Evolutionary conservation across 768 basidiomycete species (phyloP), one percentile per base, ranked within the genome.

Genomic region (Tricholoma terreum): DNA sequence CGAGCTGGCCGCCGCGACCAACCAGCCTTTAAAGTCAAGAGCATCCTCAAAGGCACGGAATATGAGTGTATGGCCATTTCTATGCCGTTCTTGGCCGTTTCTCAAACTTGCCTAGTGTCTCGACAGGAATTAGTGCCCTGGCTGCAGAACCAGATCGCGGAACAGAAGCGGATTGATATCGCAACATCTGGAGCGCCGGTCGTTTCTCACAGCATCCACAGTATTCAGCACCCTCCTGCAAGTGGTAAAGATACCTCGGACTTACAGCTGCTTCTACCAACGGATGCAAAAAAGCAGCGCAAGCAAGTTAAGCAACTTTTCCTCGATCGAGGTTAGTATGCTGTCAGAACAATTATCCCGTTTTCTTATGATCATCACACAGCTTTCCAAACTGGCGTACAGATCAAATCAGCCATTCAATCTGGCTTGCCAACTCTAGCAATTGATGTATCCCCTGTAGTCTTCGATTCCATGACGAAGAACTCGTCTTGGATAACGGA

Each of bases 1-100:
- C 82, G 85, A 38, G 73, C 74, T 12, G 76, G 72, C 31, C 80
- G 82, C 17, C 74, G 83, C 42, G 86, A 87, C 58, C 83, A 86
- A 54, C 69, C 83, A 8, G 85, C 85, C 0, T 92, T 89, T 80
- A 91, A 87, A 65, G 84, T 92, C 48, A 92, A 91, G 75, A 92
- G 87, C 62, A 84, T 93, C 21, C 76, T 93, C 50, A 87, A 84
- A 67, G 86, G 87, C 21, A 86, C 85, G 0, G 91, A 92, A 67
- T 79, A 83, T 51, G 90, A 91, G 67, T 73, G 90, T 89, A 60
- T 58, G 83, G 30, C 8, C 65, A 11, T 6, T 27, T 6, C 24
- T 27, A 27, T 6, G 24, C 24, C 24, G 3, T 27, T 27, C 19
- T 54, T 48, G 1, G 11, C 22, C 36, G n/a, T 27, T 57, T 11